phyloP scores from a whole-genome alignment of 768 basidiomycete species.

The Amanita rimosa region DNA sequence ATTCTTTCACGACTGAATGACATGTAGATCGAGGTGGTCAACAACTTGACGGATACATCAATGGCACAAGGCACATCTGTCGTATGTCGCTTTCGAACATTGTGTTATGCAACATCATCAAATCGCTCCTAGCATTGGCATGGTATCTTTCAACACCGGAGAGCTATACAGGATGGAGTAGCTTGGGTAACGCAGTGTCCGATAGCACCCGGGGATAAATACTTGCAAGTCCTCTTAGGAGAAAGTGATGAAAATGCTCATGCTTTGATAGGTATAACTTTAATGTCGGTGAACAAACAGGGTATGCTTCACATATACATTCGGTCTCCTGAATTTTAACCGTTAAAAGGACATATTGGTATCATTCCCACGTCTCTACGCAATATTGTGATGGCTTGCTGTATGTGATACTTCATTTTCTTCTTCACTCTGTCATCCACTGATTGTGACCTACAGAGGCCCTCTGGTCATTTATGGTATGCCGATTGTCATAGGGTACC shows the following conservation, averaged over 20 bases:
- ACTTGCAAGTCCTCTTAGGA: conserved; percentile 7
- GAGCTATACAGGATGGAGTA: conserved; percentile 30
- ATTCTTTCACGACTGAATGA: conserved; percentile 17
- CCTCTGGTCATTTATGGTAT: conserved; percentile 22
- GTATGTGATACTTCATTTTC: conserved; percentile 14
- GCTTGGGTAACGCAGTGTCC: conserved; percentile 31
- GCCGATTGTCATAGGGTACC: conserved; percentile 12
- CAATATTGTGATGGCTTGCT: conserved; percentile 10
- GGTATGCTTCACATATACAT: neutral
- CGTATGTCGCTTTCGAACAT: conserved; percentile 15
- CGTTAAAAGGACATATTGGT: conserved; percentile 14
- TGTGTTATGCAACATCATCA: neutral
- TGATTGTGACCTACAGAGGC: conserved; percentile 29
- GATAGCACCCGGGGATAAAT: conserved; percentile 25
- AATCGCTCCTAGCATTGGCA: conserved; percentile 31
- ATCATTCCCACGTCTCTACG: conserved; percentile 12
- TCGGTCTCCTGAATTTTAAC: no score
- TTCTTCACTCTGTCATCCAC: conserved; percentile 12
- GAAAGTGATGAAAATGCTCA: neutral
- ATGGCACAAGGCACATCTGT: conserved; percentile 42
- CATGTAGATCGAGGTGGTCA: conserved; percentile 36
- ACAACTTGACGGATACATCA: conserved; percentile 31
- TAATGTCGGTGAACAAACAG: conserved; percentile 2
- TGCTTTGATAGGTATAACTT: conserved; percentile 1
- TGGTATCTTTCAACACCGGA: conserved; percentile 25